These are phyloP conservation scores for Flaveria linearis DNA, from an alignment of 129 eudicot genomes.

Conservation along the genomic window DNA sequence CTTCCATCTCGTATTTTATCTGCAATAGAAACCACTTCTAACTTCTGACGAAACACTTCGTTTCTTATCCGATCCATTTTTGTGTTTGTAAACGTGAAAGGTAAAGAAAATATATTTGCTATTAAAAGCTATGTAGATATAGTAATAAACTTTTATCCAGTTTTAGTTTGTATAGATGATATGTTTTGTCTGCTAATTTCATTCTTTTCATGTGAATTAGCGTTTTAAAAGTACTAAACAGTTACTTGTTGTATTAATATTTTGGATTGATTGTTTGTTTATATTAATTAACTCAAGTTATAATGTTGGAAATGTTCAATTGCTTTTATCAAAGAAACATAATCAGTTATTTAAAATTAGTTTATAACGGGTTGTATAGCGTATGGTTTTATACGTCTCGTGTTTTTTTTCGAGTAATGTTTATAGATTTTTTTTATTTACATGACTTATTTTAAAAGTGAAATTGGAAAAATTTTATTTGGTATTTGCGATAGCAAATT, in stretches of 20 bases:
- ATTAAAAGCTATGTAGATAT: neutral
- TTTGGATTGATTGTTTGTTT: neutral
- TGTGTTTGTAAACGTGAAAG: too few relatives aligned
- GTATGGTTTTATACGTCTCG: too few relatives aligned
- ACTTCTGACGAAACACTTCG: too few relatives aligned
- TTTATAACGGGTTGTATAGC: too few relatives aligned
- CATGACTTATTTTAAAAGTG: too few relatives aligned
- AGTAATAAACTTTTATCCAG: neutral
- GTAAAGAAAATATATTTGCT: neutral
- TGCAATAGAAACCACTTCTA: too few relatives aligned
- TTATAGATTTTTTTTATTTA: too few relatives aligned
- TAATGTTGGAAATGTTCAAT: neutral
- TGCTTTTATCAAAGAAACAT: neutral
- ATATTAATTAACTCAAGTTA: neutral
- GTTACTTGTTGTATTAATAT: neutral
- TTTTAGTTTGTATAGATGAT: neutral
- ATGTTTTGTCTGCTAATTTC: neutral
- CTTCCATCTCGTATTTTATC: too few relatives aligned
- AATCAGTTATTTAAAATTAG: neutral
- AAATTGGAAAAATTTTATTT: too few relatives aligned
- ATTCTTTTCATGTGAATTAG: neutral
- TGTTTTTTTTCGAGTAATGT: too few relatives aligned
- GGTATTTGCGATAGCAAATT: too few relatives aligned
- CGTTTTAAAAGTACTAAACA: neutral
- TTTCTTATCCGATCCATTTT: too few relatives aligned